A percentile compares a stretch with the other conserved stretches of the same genome.
Conservation (phyloP, 768 basidiomycete species). For the Porphyrellus cyaneotinctus region DNA sequence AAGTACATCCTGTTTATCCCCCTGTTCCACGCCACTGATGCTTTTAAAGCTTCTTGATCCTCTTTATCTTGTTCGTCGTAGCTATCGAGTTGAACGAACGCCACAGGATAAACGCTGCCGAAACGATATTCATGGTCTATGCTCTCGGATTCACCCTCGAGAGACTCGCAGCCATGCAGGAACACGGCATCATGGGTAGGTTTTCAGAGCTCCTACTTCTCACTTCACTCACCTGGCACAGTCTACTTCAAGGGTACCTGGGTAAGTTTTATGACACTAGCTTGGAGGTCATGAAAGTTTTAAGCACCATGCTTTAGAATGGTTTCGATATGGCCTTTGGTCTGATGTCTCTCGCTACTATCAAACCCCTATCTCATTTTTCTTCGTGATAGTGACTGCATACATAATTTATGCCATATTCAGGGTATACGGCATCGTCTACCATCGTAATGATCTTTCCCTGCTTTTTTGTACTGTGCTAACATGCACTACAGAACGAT, state of each 20-base stretch:
- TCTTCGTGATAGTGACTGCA: slow-evolving; percentile 55
- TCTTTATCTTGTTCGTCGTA: slow-evolving; percentile 75
- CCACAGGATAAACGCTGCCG: slow-evolving; percentile 58
- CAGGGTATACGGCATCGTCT: slow-evolving; percentile 69
- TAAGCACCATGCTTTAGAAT: slow-evolving; percentile 46
- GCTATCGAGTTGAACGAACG: slow-evolving; percentile 72
- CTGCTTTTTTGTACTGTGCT: neutral
- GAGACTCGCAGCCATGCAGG: slow-evolving; percentile 92
- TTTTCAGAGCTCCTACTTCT: neutral
- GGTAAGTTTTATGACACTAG: slow-evolving; percentile 40
- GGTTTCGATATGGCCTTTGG: slow-evolving; percentile 93
- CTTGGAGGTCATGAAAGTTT: slow-evolving; percentile 11
- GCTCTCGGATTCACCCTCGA: slow-evolving; percentile 84
- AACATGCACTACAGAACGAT: slow-evolving; percentile 40
- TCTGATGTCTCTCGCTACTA: slow-evolving; percentile 28
- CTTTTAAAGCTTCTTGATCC: slow-evolving; percentile 57
- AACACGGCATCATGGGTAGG: slow-evolving; percentile 85
- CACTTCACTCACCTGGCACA: slow-evolving; percentile 26
- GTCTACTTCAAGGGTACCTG: slow-evolving; percentile 85
- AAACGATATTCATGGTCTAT: slow-evolving; percentile 75
- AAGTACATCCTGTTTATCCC: slow-evolving; percentile 48
- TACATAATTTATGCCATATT: slow-evolving; percentile 74
- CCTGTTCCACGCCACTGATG: neutral
- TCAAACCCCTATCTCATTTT: neutral
- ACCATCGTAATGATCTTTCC: slow-evolving; percentile 43